These are phyloP conservation scores for Geranomyces variabilis DNA, from an alignment of 192 early-diverging fungal genomes.

Conservation along the genomic window DNA sequence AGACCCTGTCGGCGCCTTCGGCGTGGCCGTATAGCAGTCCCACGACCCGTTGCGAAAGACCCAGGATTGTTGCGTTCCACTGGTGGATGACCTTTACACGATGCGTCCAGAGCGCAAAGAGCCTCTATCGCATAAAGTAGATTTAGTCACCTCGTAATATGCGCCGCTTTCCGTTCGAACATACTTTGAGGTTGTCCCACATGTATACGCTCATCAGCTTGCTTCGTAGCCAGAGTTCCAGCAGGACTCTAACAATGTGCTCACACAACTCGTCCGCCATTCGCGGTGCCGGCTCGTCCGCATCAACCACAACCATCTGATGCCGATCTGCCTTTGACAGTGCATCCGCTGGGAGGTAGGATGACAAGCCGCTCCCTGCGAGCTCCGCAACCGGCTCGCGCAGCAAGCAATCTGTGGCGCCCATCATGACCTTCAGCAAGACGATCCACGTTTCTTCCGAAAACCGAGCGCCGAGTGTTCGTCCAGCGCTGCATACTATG, in stretches of 20 bases:
- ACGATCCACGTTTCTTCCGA: slow-evolving; percentile 80
- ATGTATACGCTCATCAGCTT: slow-evolving; percentile 66
- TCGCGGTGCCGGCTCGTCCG: slow-evolving; percentile 41
- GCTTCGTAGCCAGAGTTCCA: slow-evolving; percentile 81
- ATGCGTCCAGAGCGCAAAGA: slow-evolving; percentile 70
- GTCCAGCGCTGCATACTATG: slow-evolving; percentile 63
- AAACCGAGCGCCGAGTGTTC: slow-evolving; percentile 61
- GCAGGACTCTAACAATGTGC: slow-evolving; percentile 66
- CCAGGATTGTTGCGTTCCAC: slow-evolving; percentile 75
- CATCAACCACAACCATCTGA: background rate
- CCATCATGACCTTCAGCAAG: slow-evolving; percentile 78
- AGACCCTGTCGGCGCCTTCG: slow-evolving; percentile 64
- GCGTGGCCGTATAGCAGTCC: slow-evolving; percentile 68
- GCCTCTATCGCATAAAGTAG: slow-evolving; percentile 17
- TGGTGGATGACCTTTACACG: slow-evolving; percentile 71
- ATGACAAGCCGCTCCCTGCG: background rate
- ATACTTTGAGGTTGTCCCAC: slow-evolving; percentile 76
- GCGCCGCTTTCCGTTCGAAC: no score
- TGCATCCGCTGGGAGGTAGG: background rate
- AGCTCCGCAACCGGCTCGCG: slow-evolving; percentile 50
- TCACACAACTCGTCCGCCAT: slow-evolving; percentile 83
- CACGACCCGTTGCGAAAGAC: slow-evolving; percentile 69
- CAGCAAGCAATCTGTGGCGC: slow-evolving; percentile 74
- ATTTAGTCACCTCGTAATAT: background rate
- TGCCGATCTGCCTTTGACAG: slow-evolving; percentile 3